These are phyloP conservation scores for Wickerhamiella brachini DNA, from an alignment of 805 yeast species.

Conservation along the genomic window DNA sequence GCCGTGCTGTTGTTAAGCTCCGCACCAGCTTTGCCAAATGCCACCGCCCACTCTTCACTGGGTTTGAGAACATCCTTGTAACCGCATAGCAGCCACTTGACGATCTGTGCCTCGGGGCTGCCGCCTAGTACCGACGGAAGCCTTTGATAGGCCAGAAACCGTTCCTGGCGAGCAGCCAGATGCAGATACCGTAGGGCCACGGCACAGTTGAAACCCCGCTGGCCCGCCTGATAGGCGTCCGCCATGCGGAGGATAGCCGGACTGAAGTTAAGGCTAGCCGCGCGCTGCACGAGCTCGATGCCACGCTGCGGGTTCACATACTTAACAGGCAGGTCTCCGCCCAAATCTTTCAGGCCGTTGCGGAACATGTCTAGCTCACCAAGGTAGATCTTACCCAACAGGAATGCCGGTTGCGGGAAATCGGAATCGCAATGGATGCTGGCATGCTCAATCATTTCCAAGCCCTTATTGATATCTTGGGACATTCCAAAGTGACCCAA, in stretches of 20 bases:
- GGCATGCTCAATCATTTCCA: constrained; percentile 17
- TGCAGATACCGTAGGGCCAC: constrained; percentile 24
- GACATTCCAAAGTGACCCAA: constrained; percentile 20
- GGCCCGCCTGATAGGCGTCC: constrained; percentile 24
- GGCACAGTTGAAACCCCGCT: constrained; percentile 22
- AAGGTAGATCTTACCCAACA: constrained; percentile 25
- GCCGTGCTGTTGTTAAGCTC: constrained; percentile 47
- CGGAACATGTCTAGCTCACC: constrained; percentile 25
- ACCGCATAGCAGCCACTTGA: constrained; percentile 60
- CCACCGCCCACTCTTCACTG: constrained; percentile 50
- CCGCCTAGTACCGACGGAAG: constrained; percentile 17
- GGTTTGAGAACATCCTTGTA: constrained; percentile 37
- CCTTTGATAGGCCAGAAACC: constrained; percentile 15
- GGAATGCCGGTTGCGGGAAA: constrained; percentile 27
- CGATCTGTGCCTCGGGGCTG: constrained; percentile 27
- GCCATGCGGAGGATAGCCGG: constrained; percentile 28
- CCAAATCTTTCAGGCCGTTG: constrained; percentile 8
- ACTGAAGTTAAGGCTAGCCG: constrained; percentile 26
- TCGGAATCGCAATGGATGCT: constrained; percentile 25
- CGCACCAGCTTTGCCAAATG: constrained; percentile 54
- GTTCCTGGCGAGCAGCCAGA: constrained; percentile 24
- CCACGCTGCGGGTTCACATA: constrained; percentile 13
- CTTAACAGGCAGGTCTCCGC: background rate
- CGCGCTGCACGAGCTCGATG: constrained; percentile 21
- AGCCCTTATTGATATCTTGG: constrained; percentile 17